Conservation (phyloP, 164 flowering plant species). For the Umbilicus rupestris region DNA sequence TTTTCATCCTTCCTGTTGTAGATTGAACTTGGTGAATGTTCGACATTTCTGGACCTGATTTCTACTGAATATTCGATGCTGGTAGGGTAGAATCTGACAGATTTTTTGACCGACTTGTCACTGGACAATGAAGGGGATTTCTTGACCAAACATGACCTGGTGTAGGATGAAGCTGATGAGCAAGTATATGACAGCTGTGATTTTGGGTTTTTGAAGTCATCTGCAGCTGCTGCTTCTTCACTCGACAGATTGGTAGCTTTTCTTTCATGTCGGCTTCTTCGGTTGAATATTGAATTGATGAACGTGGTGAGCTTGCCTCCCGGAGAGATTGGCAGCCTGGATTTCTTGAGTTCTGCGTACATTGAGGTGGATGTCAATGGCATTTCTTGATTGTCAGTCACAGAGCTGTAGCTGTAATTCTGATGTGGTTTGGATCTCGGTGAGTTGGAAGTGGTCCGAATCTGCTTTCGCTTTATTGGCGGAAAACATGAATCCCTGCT, state of each 20-base stretch:
- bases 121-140: not conserved
- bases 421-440: not conserved
- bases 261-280: not conserved
- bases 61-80: not conserved
- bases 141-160: conserved; percentile 11
- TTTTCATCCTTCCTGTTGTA: conserved; percentile 3
- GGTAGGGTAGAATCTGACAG: conserved; percentile 10
- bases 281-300: conserved; percentile 6
- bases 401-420: conserved; percentile 5
- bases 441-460: conserved; percentile 9
- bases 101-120: conserved; percentile 2
- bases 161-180: conserved; percentile 11
- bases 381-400: not conserved
- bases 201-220: not conserved
- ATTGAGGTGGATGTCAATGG: conserved; percentile 1
- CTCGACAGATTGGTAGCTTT: not conserved
- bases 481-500: conserved; percentile 13
- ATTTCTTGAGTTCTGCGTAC: conserved; percentile 5
- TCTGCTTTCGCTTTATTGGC: conserved; percentile 11
- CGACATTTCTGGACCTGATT: not conserved
- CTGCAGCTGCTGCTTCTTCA: not conserved
- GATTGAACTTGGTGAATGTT: not conserved
- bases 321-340: conserved; percentile 12
- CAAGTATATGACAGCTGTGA: conserved; percentile 2
- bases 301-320: conserved; percentile 8